Evolutionary conservation across 768 basidiomycete species (phyloP).

Genomic region (Tylopilus sp.): DNA sequence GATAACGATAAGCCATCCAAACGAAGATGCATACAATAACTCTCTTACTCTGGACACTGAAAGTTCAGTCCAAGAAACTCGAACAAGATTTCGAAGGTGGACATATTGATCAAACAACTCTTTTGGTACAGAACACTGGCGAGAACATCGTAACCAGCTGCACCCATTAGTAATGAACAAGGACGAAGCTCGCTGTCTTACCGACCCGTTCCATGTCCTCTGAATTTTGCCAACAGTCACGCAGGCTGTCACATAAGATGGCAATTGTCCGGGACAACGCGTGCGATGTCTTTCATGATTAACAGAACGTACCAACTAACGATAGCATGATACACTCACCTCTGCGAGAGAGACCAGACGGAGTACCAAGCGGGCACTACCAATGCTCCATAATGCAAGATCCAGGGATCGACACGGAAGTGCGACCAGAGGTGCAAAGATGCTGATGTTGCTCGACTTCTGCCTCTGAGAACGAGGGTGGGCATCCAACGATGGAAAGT

Average conservation of each 20-base stretch:
- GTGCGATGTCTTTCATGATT: slow-evolving; percentile 54
- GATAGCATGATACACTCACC: slow-evolving; percentile 36
- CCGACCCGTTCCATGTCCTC: slow-evolving; percentile 91
- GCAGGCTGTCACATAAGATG: slow-evolving; percentile 72
- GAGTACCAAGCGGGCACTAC: slow-evolving; percentile 73
- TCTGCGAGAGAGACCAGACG: slow-evolving; percentile 73
- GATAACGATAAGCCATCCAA: slow-evolving; percentile 1
- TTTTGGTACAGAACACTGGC: slow-evolving; percentile 71
- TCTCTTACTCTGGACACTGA: slow-evolving; percentile 69
- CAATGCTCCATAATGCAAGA: slow-evolving; percentile 74
- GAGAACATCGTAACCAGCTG: slow-evolving; percentile 88
- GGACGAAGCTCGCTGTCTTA: slow-evolving; percentile 37
- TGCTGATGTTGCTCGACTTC: not conserved
- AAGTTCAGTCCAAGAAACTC: slow-evolving; percentile 86
- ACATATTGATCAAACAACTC: slow-evolving; percentile 70
- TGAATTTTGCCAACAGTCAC: slow-evolving; percentile 88
- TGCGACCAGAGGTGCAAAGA: slow-evolving; percentile 53
- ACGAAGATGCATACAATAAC: not conserved
- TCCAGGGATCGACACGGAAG: slow-evolving; percentile 68
- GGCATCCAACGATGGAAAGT: slow-evolving; percentile 14
- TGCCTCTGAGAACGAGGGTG: not conserved
- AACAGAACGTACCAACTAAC: not conserved
- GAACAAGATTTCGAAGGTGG: slow-evolving; percentile 78
- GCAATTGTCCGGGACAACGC: slow-evolving; percentile 72
- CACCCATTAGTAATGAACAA: slow-evolving; percentile 3